Conservation (phyloP, 352 stramenopile genomes). For the Elongisporangium undulatum region DNA sequence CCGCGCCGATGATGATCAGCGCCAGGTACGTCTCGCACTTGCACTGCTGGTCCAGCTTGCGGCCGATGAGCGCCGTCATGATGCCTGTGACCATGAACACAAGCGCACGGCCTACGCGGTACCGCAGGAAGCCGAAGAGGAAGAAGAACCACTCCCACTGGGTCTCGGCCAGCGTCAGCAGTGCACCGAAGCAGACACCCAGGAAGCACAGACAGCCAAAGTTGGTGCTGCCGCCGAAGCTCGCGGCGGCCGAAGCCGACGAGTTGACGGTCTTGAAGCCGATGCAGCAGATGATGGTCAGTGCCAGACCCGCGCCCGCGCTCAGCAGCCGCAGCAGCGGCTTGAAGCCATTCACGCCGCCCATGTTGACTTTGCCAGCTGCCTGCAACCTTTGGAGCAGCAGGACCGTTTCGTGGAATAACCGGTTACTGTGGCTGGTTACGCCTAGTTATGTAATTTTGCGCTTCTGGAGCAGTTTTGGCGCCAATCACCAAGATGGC, state of each 20-base stretch:
- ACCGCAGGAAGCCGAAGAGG: constrained; percentile 79
- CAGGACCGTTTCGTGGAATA: neutral
- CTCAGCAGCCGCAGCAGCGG: constrained; percentile 33
- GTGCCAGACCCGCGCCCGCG: constrained; percentile 19
- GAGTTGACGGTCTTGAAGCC: constrained; percentile 45
- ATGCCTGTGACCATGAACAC: constrained; percentile 55
- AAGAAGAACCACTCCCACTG: constrained; percentile 71
- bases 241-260: constrained; percentile 9
- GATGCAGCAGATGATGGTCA: constrained; percentile 40
- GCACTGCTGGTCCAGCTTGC: constrained; percentile 49
- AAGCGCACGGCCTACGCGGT: constrained; percentile 51
- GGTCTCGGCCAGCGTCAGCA: constrained; percentile 56
- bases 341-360: constrained; percentile 10
- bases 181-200: constrained; percentile 51
- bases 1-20: constrained; percentile 47
- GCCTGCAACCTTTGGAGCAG: neutral
- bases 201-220: constrained; percentile 77
- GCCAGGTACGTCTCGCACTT: constrained; percentile 41
- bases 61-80: constrained; percentile 58
- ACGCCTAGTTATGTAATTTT: neutral
- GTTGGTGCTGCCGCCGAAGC: constrained; percentile 43
- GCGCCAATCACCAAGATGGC: neutral
- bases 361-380: neutral
- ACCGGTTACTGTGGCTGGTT: neutral
- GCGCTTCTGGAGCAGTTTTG: neutral